Conservation (phyloP, 176 grass and related monocot species). For the Puccinellia tenuiflora region DNA sequence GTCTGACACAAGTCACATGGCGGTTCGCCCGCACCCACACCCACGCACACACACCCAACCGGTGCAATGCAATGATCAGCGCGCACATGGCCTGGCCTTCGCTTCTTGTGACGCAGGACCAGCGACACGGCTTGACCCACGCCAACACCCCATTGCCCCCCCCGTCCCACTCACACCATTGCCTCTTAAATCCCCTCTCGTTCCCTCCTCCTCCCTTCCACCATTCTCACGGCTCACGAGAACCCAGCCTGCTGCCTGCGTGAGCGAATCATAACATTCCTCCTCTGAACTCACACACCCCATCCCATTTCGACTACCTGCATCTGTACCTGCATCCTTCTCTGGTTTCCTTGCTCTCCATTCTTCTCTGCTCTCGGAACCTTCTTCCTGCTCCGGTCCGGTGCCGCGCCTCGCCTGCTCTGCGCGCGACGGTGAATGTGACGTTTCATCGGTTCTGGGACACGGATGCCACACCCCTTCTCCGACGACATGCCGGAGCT, state of each 20-base stretch:
- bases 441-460: background rate
- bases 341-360: background rate
- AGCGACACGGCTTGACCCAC: constrained; percentile 58
- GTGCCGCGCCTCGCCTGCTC: background rate
- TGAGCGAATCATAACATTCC: constrained; percentile 4
- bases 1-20: constrained; percentile 56
- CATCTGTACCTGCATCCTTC: background rate
- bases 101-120: constrained; percentile 35
- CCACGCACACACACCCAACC: background rate
- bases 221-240: constrained; percentile 1
- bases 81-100: constrained; percentile 50
- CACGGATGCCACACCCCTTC: constrained; percentile 23
- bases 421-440: background rate
- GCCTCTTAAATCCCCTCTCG: constrained; percentile 7
- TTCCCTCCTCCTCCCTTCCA: background rate
- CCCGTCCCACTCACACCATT: background rate
- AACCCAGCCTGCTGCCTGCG: background rate
- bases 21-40: constrained; percentile 19
- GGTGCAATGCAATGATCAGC: constrained; percentile 26
- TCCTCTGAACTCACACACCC: constrained; percentile 27
- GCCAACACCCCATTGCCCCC: constrained; percentile 21
- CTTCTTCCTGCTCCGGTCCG: background rate
- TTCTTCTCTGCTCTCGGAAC: background rate
- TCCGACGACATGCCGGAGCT: constrained; percentile 47
- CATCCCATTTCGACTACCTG: too few species aligned